A percentile compares a stretch with the other conserved stretches of the same genome.
Conservation (phyloP, 192 early-diverging fungal genomes). For the Dispira simplex region DNA sequence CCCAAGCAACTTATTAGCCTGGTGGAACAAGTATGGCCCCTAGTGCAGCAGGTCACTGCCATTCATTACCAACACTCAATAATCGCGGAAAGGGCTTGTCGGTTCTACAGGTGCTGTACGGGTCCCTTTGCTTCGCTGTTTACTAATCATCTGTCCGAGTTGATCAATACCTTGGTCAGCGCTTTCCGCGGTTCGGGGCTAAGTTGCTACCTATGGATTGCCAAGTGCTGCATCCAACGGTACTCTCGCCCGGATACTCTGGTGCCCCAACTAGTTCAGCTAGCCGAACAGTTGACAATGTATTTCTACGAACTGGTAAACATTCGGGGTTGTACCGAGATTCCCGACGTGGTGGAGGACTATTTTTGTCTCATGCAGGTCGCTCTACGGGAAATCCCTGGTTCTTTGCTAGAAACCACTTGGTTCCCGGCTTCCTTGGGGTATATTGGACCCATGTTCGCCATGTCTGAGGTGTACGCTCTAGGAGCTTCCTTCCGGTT, state of each 20-base stretch:
- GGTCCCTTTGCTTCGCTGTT: slow-evolving; percentile 38
- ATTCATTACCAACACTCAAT: not conserved
- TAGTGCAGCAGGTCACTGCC: not conserved
- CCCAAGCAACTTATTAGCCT: not conserved
- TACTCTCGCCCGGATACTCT: slow-evolving; percentile 35
- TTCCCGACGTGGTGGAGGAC: slow-evolving; percentile 45
- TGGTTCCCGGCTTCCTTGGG: not conserved
- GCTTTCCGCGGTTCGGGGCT: slow-evolving; percentile 37
- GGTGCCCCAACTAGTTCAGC: slow-evolving; percentile 27
- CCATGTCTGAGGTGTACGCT: slow-evolving; percentile 1
- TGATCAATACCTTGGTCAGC: slow-evolving; percentile 37
- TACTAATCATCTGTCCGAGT: slow-evolving; percentile 30
- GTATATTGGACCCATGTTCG: not conserved
- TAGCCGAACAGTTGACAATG: slow-evolving; percentile 40
- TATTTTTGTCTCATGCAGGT: slow-evolving; percentile 9
- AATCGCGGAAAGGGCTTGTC: not conserved
- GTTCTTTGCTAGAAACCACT: not conserved
- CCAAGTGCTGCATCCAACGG: slow-evolving; percentile 33
- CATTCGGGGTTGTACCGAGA: slow-evolving; percentile 27
- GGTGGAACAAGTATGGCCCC: slow-evolving; percentile 2
- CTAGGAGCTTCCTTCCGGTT: not conserved
- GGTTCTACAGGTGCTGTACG: slow-evolving; percentile 23
- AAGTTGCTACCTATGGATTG: slow-evolving; percentile 61
- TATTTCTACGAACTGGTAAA: slow-evolving; percentile 37
- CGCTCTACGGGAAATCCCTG: not conserved